A percentile compares a stretch with the other conserved stretches of the same genome.
Conservation (phyloP, 2,329 filamentous ascomycete genomes). For the Niveomyces coronatus region DNA sequence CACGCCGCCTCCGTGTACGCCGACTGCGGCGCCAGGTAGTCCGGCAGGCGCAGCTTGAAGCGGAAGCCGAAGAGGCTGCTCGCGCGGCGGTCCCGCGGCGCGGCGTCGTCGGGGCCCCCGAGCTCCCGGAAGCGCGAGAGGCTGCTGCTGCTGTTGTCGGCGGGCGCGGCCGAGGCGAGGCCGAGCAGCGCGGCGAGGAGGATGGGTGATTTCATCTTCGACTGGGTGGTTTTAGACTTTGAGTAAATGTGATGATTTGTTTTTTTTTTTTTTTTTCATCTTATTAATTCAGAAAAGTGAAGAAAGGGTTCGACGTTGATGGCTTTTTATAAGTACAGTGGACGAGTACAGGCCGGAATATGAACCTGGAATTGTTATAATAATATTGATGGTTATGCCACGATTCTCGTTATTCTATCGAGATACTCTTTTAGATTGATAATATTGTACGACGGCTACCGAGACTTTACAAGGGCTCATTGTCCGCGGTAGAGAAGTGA, state of each 20-base stretch:
- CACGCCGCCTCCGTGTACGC: not conserved
- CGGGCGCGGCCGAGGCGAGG: constrained; percentile 3
- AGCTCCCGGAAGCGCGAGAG: not conserved
- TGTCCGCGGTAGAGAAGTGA: not conserved
- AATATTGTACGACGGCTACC: not conserved
- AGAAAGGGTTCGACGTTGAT: too few species aligned
- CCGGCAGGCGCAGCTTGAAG: not conserved
- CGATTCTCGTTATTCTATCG: too few species aligned
- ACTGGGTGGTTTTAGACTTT: too few species aligned
- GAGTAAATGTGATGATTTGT: too few species aligned
- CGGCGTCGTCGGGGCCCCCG: too few species aligned
- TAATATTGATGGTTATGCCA: too few species aligned
- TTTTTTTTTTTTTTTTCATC: too few species aligned
- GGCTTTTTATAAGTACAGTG: too few species aligned
- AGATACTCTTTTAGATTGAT: not conserved
- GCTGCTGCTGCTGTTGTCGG: not conserved
- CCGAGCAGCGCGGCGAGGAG: not conserved
- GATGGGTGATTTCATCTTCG: constrained; percentile 1
- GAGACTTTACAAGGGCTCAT: not conserved
- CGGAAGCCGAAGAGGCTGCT: not conserved
- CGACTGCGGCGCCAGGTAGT: constrained; percentile 1
- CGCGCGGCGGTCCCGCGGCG: not conserved
- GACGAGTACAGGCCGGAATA: too few species aligned
- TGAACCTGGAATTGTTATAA: not conserved
- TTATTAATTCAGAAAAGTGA: too few species aligned